Conservation (phyloP, 2,329 filamentous ascomycete species). For the Ophiocordyceps camponoti-floridani region DNA sequence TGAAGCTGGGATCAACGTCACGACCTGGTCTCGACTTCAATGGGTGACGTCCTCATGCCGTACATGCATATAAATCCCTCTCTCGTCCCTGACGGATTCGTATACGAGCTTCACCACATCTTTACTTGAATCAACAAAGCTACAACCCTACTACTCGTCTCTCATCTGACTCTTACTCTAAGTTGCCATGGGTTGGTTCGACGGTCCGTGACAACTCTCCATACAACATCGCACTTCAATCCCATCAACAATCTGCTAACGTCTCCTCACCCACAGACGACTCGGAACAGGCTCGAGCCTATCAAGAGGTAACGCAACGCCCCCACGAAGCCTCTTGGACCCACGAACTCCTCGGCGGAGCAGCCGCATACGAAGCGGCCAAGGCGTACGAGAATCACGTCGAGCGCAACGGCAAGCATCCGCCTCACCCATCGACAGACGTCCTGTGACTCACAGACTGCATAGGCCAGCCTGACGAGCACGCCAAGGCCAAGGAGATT, state of each 20-base stretch:
- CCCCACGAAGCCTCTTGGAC: conserved; percentile 13
- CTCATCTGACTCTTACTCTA: not conserved
- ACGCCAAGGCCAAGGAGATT: conserved; percentile 13
- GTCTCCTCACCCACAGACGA: conserved; percentile 4
- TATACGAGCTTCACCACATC: not conserved
- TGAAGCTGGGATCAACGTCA: not conserved
- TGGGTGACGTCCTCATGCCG: too few relatives aligned
- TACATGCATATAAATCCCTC: not conserved
- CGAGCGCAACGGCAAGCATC: conserved; percentile 7
- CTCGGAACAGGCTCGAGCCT: conserved; percentile 7
- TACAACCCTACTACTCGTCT: not conserved
- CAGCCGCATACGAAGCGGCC: conserved; percentile 13
- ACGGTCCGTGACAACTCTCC: not conserved
- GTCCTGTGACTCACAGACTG: too few relatives aligned
- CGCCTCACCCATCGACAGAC: too few relatives aligned
- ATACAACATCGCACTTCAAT: too few relatives aligned
- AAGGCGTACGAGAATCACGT: conserved; percentile 14
- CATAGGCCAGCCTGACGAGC: conserved; percentile 9
- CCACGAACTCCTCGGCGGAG: conserved; percentile 13
- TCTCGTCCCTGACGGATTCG: not conserved
- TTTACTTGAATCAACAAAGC: too few relatives aligned
- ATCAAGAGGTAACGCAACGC: conserved; percentile 9
- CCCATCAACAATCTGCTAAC: not conserved
- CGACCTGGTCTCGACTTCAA: too few relatives aligned
- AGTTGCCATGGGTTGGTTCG: not conserved